phyloP scores from a whole-genome alignment of 768 basidiomycete species.

The Amanita exitialis region DNA sequence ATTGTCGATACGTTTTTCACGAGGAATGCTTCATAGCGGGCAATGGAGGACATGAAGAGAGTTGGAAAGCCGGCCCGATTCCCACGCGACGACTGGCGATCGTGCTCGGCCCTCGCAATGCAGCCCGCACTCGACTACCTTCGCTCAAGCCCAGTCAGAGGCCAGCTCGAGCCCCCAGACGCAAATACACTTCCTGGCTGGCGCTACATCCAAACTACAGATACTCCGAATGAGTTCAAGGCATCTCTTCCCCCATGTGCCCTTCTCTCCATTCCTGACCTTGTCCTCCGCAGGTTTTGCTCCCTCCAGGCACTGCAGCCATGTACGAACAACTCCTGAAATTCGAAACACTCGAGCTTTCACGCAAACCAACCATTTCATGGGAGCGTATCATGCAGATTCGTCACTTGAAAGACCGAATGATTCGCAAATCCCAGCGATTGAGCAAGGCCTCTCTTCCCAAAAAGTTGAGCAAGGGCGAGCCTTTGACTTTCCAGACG shows the following conservation, averaged over 20 bases:
- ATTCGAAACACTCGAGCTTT: conserved; percentile 50
- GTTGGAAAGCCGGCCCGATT: too few relatives aligned
- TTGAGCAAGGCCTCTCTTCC: conserved; percentile 18
- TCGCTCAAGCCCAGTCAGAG: conserved; percentile 57
- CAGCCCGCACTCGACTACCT: conserved; percentile 38
- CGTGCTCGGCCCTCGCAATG: conserved; percentile 1
- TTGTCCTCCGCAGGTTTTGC: conserved; percentile 38
- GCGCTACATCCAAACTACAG: conserved; percentile 67
- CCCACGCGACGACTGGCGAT: conserved; percentile 3
- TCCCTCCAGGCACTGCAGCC: conserved; percentile 57
- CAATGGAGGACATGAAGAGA: conserved; percentile 47
- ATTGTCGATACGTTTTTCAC: conserved; percentile 81
- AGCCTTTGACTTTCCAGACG: conserved; percentile 46
- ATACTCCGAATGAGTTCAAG: conserved; percentile 69
- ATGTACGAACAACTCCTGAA: conserved; percentile 60
- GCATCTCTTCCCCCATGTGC: conserved; percentile 19
- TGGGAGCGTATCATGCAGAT: conserved; percentile 69
- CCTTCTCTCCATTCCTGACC: background rate
- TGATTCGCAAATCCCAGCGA: conserved; percentile 72
- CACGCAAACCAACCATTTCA: conserved; percentile 41
- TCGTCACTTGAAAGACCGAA: conserved; percentile 70
- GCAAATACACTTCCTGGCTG: conserved; percentile 45
- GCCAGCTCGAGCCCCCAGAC: conserved; percentile 65
- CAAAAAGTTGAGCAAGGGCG: conserved; percentile 14
- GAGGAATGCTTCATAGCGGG: conserved; percentile 75